Percentiles rank a stretch among this genome's conserved stretches.
phyloP scores from a whole-genome alignment of 2,329 filamentous ascomycete species.

The Cryphonectria carpinicola region DNA sequence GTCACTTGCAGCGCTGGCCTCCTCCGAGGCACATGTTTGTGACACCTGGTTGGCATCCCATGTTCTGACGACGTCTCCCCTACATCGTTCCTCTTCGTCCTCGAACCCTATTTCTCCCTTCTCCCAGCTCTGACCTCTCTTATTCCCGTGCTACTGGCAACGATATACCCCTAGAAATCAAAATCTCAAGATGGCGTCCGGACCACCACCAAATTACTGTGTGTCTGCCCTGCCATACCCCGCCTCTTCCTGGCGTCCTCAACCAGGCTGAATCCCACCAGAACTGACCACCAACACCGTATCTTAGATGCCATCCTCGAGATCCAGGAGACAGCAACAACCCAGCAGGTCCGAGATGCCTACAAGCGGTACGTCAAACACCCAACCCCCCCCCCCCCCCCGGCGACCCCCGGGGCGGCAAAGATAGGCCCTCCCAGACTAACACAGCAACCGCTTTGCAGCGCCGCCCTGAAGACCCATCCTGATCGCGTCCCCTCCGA shows the following conservation, averaged over 20 bases:
- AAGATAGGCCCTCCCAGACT: neutral
- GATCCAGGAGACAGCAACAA: constrained; percentile 72
- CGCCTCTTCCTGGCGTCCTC: constrained; percentile 3
- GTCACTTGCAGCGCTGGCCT: constrained; percentile 1
- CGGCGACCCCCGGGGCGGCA: too few species aligned
- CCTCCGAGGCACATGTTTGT: neutral
- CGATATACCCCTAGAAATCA: constrained; percentile 27
- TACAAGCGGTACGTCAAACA: constrained; percentile 73
- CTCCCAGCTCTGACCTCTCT: neutral
- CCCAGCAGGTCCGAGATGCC: constrained; percentile 86
- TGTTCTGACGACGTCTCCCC: neutral
- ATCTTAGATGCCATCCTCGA: constrained; percentile 72
- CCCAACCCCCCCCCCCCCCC: neutral
- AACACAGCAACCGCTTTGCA: constrained; percentile 40
- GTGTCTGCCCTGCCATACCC: constrained; percentile 28
- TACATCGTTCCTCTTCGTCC: neutral
- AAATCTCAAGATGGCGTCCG: constrained; percentile 41
- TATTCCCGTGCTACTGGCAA: neutral
- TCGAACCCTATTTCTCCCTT: neutral
- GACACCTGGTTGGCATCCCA: neutral
- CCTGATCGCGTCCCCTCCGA: constrained; percentile 85
- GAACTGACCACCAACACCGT: constrained; percentile 21
- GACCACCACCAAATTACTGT: constrained; percentile 63
- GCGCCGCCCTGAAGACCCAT: constrained; percentile 87
- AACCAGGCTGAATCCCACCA: constrained; percentile 8